Base-by-base conservation (phyloP, 352 stramenopile species). In the Pythium aristosporum region DNA sequence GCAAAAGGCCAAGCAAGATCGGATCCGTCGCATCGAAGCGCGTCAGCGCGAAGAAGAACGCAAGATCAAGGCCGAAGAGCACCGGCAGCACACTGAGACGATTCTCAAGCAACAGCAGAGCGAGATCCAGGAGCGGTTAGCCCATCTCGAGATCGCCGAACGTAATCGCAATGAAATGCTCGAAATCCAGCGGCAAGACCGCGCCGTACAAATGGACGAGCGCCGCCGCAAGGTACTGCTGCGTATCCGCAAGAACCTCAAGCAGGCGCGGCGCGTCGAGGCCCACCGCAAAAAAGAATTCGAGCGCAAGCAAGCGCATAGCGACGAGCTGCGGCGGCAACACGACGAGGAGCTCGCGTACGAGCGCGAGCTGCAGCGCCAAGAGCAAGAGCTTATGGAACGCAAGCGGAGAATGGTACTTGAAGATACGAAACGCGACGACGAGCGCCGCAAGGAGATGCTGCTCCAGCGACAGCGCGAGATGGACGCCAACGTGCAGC, bases 1-100 rank as follows among this genome's bases (percentile, higher is more conserved):
- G 60, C 72, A 95, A 57, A 93, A 92, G 36, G 74, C 79, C n/a
- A 79, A 77, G 32, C 74, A 96, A 60, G 87, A 96, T 2, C 74
- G 77, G 16, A 39, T 94, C 20, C 66, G 78, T 3, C 75, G 70
- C 2, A 74, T 92, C n/a, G 82, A 96, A 57, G 81, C 80, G 1
- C 68, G 79, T 8, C 75, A 90, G 15, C 75, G 76, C 1, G 85
- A 94, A 10, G 82, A 91, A 54, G 85, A 92, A 43, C 77, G 85
- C 7, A 89, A 89, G 50, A 54, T 75, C 6, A 94, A 91, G 50
- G 80, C 85, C 0, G 82, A 92, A 50, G 82, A 94, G 64, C 82
- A 92, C 37, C 76, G 80, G 1, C 62, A 75, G 2, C 66, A 83
- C 63, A 85, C 82, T 2, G 85, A 91, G 57, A 48, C 65, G 43